Base-by-base conservation (phyloP, 257 asterid species). In the Solanum bulbocastanum region DNA sequence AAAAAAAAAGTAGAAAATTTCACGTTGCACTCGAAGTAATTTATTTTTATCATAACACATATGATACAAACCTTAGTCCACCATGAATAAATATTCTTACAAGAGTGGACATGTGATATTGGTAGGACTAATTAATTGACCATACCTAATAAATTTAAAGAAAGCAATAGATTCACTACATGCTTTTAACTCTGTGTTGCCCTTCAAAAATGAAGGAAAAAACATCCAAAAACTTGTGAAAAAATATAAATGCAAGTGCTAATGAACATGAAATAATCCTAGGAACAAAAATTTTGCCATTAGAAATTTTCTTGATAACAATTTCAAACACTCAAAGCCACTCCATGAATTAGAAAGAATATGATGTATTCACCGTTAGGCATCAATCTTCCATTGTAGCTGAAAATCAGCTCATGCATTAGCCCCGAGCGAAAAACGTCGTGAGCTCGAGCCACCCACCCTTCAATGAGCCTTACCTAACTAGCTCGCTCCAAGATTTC, bases 341-440 rank as follows among this genome's bases (percentile, higher is more conserved):
- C 83, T 52, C 95, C 96, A 25, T 93, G 94, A 65, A 94, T 4
- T 37, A 92, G 15, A 23, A 93, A 94, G 84, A 90, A 93, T 25
- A 85, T 37, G 72, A 86, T 85, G 79, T 89, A 88, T 33, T 90
- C 89, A 0, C 96, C 94, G 1, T 74, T 90, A 5, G 96, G 94
- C 52, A 65, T 89, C 86, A 39, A 15, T 25, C 94, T 86, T 22
- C 92, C 94, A 22, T 93, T 46, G 75, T 89, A 89, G 30, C 91
- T 92, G n/a, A 93, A 89, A n/a, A 94, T 85, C 37, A 92, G 89
- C 87, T 94, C 98, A n/a, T 93, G 98, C 98, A 94, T 92, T 20
- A 94, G 15, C 32, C 98, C 98, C 5, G 94, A 94, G 0, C 95
- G 27, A 92, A 6, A 56, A 94, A 94, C 1, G 95, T 83, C 1